phyloP scores from a whole-genome alignment of 208 protist genomes.

The Trypanosomatidae sp. region DNA sequence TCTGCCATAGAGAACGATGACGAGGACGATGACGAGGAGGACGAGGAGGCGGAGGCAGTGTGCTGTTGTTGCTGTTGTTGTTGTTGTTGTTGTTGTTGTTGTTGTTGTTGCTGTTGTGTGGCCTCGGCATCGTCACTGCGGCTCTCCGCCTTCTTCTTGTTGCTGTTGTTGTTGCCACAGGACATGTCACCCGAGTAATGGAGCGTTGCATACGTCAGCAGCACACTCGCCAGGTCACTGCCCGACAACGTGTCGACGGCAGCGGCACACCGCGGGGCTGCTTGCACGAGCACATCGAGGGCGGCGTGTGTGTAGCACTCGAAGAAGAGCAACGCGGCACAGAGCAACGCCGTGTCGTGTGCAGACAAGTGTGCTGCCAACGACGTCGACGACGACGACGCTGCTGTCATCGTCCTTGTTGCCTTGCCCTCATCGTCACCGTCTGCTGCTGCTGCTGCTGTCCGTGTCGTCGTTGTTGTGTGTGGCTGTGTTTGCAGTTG shows the following conservation, averaged over 20 bases:
- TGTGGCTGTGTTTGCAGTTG: too few species aligned
- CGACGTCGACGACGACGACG: too few species aligned
- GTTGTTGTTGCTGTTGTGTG: not conserved
- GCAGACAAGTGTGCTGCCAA: too few species aligned
- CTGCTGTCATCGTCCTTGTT: too few species aligned
- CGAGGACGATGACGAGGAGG: too few species aligned
- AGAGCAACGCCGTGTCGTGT: slow-evolving; percentile 32
- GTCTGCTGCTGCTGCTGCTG: too few species aligned
- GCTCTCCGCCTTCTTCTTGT: too few species aligned
- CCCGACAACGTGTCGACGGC: slow-evolving; percentile 30
- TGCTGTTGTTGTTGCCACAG: not conserved
- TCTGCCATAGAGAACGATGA: too few species aligned
- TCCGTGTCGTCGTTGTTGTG: too few species aligned
- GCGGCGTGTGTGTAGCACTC: slow-evolving; percentile 27
- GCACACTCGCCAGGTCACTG: slow-evolving; percentile 31
- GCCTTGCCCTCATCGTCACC: too few species aligned
- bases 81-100: not conserved
- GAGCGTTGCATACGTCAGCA: slow-evolving; percentile 50
- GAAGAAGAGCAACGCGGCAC: slow-evolving; percentile 49
- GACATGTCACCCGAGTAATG: slow-evolving; percentile 14
- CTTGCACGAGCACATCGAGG: slow-evolving; percentile 22
- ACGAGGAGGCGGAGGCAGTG: too few species aligned
- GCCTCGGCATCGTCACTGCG: not conserved
- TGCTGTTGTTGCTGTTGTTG: not conserved
- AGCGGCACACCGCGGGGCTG: slow-evolving; percentile 23